Conservation (phyloP, 108 stramenopile genomes). For the Pseudonitzschia delicatissima region DNA sequence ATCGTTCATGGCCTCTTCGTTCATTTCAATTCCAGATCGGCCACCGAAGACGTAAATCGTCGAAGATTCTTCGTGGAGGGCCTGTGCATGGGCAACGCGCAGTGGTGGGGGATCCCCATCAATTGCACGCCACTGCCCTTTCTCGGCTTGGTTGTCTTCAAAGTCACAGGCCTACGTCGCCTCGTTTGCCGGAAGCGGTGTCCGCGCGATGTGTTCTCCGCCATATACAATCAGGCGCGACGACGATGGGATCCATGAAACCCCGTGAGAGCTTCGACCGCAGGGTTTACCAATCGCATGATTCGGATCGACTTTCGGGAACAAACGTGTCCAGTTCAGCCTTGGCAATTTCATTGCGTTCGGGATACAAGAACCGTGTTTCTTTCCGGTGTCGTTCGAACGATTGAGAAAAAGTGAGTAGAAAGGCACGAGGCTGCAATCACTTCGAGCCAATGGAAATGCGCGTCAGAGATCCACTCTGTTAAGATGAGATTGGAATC, state of each 20-base stretch:
- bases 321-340: not conserved
- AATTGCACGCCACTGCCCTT: slow-evolving; percentile 29
- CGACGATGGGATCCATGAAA: slow-evolving; percentile 21
- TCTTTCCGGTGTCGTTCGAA: too few relatives aligned
- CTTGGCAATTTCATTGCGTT: too few relatives aligned
- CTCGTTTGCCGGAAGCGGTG: slow-evolving; percentile 33
- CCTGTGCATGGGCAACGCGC: slow-evolving; percentile 65
- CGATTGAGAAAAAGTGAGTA: too few relatives aligned
- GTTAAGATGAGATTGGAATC: too few relatives aligned
- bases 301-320: not conserved
- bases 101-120: slow-evolving; percentile 29
- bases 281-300: slow-evolving; percentile 24
- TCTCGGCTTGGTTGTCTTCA: not conserved
- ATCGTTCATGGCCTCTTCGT: slow-evolving; percentile 61
- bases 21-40: slow-evolving; percentile 56
- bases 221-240: slow-evolving; percentile 44
- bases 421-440: too few relatives aligned
- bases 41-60: slow-evolving; percentile 64
- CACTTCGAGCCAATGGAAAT: too few relatives aligned
- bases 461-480: too few relatives aligned
- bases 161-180: slow-evolving; percentile 22
- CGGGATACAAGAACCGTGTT: too few relatives aligned
- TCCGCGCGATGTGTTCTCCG: slow-evolving; percentile 61
- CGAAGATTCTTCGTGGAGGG: slow-evolving; percentile 18
- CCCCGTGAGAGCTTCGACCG: slow-evolving; percentile 48